Evolutionary conservation across 768 basidiomycete genomes (phyloP), one percentile per base, ranked within the genome.

Genomic region (Pisolithus orientalis): DNA sequence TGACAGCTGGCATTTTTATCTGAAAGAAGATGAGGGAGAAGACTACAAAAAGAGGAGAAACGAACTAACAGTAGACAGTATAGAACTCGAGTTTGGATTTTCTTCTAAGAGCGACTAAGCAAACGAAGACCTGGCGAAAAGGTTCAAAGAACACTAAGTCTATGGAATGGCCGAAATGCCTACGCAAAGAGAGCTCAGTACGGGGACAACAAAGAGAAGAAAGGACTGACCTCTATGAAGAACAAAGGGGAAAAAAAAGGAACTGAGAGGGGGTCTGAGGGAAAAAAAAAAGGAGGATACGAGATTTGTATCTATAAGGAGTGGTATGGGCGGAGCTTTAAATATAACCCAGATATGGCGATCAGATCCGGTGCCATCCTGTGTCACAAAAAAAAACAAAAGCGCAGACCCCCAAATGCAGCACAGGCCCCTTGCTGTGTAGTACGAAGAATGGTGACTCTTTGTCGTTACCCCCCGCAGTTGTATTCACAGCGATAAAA

Each of bases 1-100:
- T 84, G 71, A 82, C 80, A 73, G 88, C 83, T 58, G 89, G 87
- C 89, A 92, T 92, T 72, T 83, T 76, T 75, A 70, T 47, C 29
- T 47, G 66, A 62, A 72, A 80, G 85, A 56, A 7, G 39, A 39
- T 27, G 16, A 47, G 31, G 11, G 21, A 47, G 21, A 8, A 14
- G 21, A 6, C 46, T 6, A 29, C 47, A 40, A 27, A 8, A 38
- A 57, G 48, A 43, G 54, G 50, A 51, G 6, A 37, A 5, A 25
- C 5, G 7, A 14, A 4, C n/a, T 21, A 40, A 37, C 39, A 24
- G 72, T 78, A 73, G 63, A 58, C 61, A 56, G 72, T 61, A 52
- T 63, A 62, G 70, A 70, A 66, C 60, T 59, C 53, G 62, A 66
- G 63, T n/a, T 48, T 57, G 65, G 72, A 57, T 49, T 62, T 67